phyloP scores from a whole-genome alignment of 192 early-diverging fungal species.

The Coemansia sp. region DNA sequence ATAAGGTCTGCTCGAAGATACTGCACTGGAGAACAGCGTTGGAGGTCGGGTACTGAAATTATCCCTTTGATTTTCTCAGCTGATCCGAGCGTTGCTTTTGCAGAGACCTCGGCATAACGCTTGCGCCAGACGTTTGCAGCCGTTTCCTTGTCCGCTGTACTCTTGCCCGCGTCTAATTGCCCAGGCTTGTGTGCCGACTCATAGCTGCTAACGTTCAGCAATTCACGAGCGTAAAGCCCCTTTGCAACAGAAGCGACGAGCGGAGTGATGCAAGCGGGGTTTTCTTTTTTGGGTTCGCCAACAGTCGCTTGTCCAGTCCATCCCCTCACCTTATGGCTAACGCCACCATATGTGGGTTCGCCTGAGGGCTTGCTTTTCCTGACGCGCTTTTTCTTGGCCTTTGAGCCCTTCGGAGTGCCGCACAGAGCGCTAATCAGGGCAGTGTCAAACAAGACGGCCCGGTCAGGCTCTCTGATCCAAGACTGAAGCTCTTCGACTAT shows the following conservation, averaged over 20 bases:
- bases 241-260: constrained; percentile 51
- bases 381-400: neutral
- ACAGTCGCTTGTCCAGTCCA: neutral
- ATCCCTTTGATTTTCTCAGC: constrained; percentile 32
- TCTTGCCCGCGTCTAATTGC: neutral
- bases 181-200: neutral
- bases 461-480: constrained; percentile 27
- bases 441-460: constrained; percentile 22
- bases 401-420: constrained; percentile 5
- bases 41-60: constrained; percentile 30
- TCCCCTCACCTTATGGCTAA: neutral
- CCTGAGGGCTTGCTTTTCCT: constrained; percentile 10
- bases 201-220: constrained; percentile 40
- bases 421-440: constrained; percentile 38
- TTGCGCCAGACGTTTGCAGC: constrained; percentile 25
- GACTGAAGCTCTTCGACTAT: constrained; percentile 45
- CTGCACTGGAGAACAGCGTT: constrained; percentile 9
- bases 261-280: constrained; percentile 46
- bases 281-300: constrained; percentile 42
- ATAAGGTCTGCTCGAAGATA: constrained; percentile 19
- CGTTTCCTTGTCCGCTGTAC: constrained; percentile 4
- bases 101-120: constrained; percentile 18
- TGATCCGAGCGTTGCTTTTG: constrained; percentile 16
- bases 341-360: constrained; percentile 2
- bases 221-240: constrained; percentile 48